phyloP scores from a whole-genome alignment of 2,329 filamentous ascomycete species.

The Paecilomyces dactylethromorphus region DNA sequence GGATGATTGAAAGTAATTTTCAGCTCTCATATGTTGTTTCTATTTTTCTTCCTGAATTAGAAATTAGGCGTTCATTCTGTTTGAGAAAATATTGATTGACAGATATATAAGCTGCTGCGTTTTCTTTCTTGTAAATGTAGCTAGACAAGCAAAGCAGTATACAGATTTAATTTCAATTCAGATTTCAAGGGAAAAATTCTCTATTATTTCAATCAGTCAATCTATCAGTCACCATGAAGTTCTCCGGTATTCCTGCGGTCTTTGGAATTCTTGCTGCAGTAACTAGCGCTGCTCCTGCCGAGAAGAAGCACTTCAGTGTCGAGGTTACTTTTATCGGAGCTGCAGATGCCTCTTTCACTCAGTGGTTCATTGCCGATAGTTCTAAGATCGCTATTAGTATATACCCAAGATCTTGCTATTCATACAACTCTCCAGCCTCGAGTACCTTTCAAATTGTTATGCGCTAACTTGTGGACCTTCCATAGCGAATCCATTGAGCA shows the following conservation, averaged over 20 bases:
- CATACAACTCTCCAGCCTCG: neutral
- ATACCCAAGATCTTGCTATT: neutral
- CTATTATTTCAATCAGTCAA: neutral
- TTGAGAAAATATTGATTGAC: too few relatives aligned
- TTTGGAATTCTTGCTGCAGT: neutral
- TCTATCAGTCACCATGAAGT: neutral
- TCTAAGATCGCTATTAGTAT: neutral
- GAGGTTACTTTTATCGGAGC: neutral
- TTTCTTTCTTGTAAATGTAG: neutral
- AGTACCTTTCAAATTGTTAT: neutral
- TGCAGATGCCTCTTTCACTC: neutral
- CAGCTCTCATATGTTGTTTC: neutral
- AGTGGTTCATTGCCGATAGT: neutral
- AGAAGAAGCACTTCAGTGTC: neutral
- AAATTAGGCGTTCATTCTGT: neutral
- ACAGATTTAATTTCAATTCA: neutral
- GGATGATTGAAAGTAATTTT: neutral
- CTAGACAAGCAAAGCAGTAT: neutral
- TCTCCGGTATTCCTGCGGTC: neutral
- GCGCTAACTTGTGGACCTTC: neutral
- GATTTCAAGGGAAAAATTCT: neutral
- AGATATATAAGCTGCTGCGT: neutral
- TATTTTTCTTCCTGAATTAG: neutral
- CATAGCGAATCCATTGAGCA: slow-evolving; percentile 8
- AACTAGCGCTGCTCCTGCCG: neutral